Conservation (phyloP, 176 grass and related monocot genomes). For the Poa pratensis region DNA sequence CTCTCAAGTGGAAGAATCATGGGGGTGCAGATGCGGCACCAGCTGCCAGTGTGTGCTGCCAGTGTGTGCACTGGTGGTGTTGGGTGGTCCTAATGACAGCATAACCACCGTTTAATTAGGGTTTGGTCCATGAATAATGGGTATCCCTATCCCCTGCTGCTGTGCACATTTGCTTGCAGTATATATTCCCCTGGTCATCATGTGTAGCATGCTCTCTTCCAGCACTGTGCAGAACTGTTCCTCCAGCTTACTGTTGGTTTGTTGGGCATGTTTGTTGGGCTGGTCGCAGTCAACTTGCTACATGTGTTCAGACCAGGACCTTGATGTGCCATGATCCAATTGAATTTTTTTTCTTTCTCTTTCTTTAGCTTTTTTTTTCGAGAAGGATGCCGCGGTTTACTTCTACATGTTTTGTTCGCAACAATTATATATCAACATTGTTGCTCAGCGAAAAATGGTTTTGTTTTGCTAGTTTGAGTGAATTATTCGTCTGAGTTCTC, state of each 20-base stretch:
- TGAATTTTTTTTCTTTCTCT: not conserved
- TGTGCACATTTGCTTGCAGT: slow-evolving; percentile 20
- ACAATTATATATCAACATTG: not conserved
- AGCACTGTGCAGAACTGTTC: slow-evolving; percentile 32
- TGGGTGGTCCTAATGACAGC: slow-evolving; percentile 54
- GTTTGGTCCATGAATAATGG: slow-evolving; percentile 31
- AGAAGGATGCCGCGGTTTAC: not conserved
- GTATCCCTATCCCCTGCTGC: slow-evolving; percentile 3
- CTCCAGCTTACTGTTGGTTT: slow-evolving; percentile 32
- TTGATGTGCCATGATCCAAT: not conserved
- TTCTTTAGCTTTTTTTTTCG: not conserved
- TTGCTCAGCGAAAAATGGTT: not conserved
- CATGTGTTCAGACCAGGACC: not conserved
- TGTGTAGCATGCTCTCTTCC: slow-evolving; percentile 41
- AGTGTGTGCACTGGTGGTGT: slow-evolving; percentile 44
- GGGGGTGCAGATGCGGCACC: slow-evolving; percentile 25
- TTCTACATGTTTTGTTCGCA: not conserved
- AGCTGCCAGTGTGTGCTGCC: slow-evolving; percentile 45
- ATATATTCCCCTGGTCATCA: slow-evolving; percentile 18
- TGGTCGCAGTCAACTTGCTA: slow-evolving; percentile 34
- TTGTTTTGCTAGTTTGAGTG: not conserved
- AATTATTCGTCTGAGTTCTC: too few relatives aligned
- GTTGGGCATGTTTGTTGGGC: slow-evolving; percentile 52
- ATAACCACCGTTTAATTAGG: slow-evolving; percentile 52
- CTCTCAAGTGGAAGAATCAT: slow-evolving; percentile 31